A percentile compares a stretch with the other conserved stretches of the same genome.
phyloP scores from a whole-genome alignment of 2,329 filamentous ascomycete genomes.

The Neofusicoccum sp. region DNA sequence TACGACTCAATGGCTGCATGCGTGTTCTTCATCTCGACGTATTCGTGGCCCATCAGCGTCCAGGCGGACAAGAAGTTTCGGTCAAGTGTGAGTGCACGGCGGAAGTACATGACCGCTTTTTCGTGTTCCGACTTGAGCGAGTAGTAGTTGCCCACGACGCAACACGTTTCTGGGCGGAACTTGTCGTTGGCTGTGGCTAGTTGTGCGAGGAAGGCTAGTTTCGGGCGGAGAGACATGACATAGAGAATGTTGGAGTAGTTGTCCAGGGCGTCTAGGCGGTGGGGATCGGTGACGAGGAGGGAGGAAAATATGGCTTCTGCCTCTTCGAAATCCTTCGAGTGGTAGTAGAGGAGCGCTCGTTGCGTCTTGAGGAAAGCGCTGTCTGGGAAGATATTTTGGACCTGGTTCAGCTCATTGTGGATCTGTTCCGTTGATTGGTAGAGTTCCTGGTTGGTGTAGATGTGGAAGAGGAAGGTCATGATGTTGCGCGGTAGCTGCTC shows the following conservation, averaged over 20 bases:
- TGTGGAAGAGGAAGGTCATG: conserved; percentile 89
- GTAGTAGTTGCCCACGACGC: conserved; percentile 97
- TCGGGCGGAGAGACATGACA: conserved; percentile 82
- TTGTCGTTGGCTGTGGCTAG: conserved; percentile 89
- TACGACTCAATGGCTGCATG: conserved; percentile 98
- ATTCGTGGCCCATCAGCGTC: conserved; percentile 99
- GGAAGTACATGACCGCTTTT: conserved; percentile 97
- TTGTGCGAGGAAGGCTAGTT: conserved; percentile 84
- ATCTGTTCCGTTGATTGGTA: conserved; percentile 80
- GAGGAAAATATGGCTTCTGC: conserved; percentile 64
- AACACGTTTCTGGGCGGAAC: conserved; percentile 94
- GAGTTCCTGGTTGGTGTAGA: conserved; percentile 86
- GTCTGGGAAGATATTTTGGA: conserved; percentile 79
- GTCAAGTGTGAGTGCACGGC: conserved; percentile 85
- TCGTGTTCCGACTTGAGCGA: conserved; percentile 91
- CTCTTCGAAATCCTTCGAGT: conserved; percentile 73
- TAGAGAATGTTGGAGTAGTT: conserved; percentile 98
- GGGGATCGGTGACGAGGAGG: conserved; percentile 64
- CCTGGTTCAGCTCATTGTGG: conserved; percentile 70
- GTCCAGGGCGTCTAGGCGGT: conserved; percentile 83
- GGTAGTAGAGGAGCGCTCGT: conserved; percentile 82
- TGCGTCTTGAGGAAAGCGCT: conserved; percentile 91
- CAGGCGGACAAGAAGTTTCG: conserved; percentile 89
- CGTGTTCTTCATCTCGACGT: conserved; percentile 97
- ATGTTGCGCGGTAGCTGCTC: conserved; percentile 81